Conservation (phyloP, 1,139 yeast genomes). For the Geotrichum bryndzae region DNA sequence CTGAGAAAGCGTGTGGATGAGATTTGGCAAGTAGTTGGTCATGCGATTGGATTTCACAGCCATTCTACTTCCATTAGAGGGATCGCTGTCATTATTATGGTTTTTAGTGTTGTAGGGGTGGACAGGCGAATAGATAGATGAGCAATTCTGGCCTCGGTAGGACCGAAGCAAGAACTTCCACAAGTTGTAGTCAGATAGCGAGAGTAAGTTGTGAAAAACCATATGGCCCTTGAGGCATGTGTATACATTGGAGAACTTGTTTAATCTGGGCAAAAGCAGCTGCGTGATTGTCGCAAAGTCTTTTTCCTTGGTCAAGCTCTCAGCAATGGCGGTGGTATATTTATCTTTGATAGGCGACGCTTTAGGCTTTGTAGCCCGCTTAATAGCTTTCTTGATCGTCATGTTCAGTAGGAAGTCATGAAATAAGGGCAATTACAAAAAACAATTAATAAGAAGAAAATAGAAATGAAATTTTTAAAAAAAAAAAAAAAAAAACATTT, state of each 20-base stretch:
- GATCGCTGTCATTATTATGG: neutral
- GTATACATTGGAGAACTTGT: conserved; percentile 9
- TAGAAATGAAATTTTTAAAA: too few species aligned
- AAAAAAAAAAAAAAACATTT: too few species aligned
- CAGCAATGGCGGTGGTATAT: conserved; percentile 19
- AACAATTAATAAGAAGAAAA: too few species aligned
- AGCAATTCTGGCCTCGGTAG: conserved; percentile 14
- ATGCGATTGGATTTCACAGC: neutral
- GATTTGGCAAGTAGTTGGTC: conserved; percentile 14
- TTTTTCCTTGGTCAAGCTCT: conserved; percentile 16
- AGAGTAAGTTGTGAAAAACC: conserved; percentile 24
- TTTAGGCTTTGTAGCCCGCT: conserved; percentile 25
- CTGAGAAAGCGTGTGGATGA: conserved; percentile 17
- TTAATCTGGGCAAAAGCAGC: conserved; percentile 19
- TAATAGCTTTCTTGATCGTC: conserved; percentile 14
- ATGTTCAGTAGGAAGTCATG: neutral
- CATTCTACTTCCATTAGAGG: neutral
- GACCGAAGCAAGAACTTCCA: neutral
- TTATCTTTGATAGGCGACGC: conserved; percentile 23
- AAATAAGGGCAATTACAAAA: too few species aligned
- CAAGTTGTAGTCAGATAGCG: conserved; percentile 16
- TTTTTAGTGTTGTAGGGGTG: neutral
- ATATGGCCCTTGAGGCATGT: conserved; percentile 25
- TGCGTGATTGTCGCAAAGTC: conserved; percentile 17
- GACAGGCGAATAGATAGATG: neutral